Evolutionary conservation across 2,329 filamentous ascomycete genomes (phyloP), one percentile per base, ranked within the genome.

Genomic region (Aureobasidium lini): DNA sequence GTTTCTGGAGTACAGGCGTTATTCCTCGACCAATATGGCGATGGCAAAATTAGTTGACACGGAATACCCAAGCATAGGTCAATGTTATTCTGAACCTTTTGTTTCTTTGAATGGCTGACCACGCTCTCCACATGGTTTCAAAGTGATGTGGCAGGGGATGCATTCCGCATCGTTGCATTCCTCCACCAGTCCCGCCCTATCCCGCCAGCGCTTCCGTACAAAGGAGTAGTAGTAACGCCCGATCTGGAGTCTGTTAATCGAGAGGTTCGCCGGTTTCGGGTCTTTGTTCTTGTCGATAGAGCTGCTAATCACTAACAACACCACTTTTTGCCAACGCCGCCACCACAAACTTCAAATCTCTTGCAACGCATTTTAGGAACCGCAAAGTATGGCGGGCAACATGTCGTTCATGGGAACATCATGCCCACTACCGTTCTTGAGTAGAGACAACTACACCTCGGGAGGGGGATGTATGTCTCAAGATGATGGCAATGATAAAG

Each of bases 401-500:
- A 56, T 56, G 52, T 56, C 52, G 11, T 46, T 56, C 16, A 28
- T 40, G 13, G 52, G 52, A 15, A 42, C 40, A 3, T 28, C 59
- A 23, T 64, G 63, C 54, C 63, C 63, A 9, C 28, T 40, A 15
- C 63, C 63, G 18, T 64, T 64, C 57, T 37, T 64, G 43, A 59
- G 39, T 32, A 44, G 57, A 31, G 43, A 39, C 28, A 46, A 49
- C 13, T 62, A 60, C 43, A 60, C 63, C 7, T 57, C 57, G 18
- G 61, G 53, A 28, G 57, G 50, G 9, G 63, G 63, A 28, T 52
- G 50, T 54, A 40, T 23, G 36, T 44, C 15, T 11, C 5, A 15
- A 23, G 1, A 6, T 13, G 50, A 23, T 16, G 10, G 4, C n/a
- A 9, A 34, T 16, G 15, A 9, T 1, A 18, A 15, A 34, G 23